Conservation (phyloP, 169 alveolate genomes). For the Eimeria zaria region DNA sequence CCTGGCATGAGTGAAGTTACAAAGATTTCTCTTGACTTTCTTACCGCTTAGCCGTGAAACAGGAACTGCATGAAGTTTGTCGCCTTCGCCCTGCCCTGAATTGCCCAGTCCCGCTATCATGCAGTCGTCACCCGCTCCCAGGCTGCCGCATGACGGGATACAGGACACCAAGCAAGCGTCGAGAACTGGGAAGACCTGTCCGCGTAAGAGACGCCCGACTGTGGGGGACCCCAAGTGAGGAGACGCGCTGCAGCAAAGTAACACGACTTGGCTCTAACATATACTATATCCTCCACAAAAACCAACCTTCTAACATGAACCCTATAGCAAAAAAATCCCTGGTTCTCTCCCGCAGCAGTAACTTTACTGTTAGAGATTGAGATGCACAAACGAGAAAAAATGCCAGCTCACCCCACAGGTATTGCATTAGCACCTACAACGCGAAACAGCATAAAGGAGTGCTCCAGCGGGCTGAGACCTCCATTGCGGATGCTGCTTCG, state of each 20-base stretch:
- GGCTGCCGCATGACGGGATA: constrained; percentile 26
- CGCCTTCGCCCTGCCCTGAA: constrained; percentile 12
- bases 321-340: background rate
- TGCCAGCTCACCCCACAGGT: constrained; percentile 44
- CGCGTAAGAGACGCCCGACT: constrained; percentile 58
- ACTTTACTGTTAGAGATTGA: background rate
- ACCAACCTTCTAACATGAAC: background rate
- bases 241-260: constrained; percentile 56
- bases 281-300: background rate
- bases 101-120: constrained; percentile 53
- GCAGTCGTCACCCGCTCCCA: constrained; percentile 19
- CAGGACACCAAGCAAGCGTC: constrained; percentile 63
- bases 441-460: constrained; percentile 57
- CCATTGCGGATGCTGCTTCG: constrained; percentile 11
- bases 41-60: background rate
- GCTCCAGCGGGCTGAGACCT: constrained; percentile 65
- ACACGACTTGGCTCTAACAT: background rate
- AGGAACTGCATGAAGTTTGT: background rate
- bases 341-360: background rate
- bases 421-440: constrained; percentile 33
- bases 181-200: constrained; percentile 68
- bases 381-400: background rate
- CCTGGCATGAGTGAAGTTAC: constrained; percentile 17
- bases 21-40: background rate
- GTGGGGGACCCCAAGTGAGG: constrained; percentile 63